A percentile compares a stretch with the other conserved stretches of the same genome.
Evolutionary conservation across 2,329 filamentous ascomycete genomes (phyloP).

Genomic region (Colletotrichum acutatum): DNA sequence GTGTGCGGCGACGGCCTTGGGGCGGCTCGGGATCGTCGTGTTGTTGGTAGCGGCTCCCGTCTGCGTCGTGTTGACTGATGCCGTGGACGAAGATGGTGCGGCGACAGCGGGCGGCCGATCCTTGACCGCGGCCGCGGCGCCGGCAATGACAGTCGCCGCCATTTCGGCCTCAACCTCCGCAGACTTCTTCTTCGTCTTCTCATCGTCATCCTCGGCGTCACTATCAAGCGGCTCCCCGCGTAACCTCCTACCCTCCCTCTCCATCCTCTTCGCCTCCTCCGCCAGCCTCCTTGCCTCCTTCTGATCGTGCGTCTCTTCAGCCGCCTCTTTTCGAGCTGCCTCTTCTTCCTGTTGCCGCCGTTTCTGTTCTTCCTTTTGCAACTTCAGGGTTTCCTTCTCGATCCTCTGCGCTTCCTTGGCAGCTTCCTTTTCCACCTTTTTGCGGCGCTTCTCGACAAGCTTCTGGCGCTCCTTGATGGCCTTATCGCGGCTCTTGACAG

Average conservation of each 20-base stretch:
- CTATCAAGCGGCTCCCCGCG: slow-evolving; percentile 31
- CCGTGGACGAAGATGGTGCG: slow-evolving; percentile 3
- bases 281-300: slow-evolving; percentile 21
- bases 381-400: slow-evolving; percentile 43
- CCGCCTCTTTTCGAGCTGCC: slow-evolving; percentile 2
- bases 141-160: slow-evolving; percentile 11
- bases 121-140: slow-evolving; percentile 8
- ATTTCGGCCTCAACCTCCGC: slow-evolving; percentile 18
- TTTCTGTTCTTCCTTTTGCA: slow-evolving; percentile 45
- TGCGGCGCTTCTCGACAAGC: slow-evolving; percentile 63
- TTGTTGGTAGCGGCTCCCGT: slow-evolving; percentile 26
- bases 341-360: slow-evolving; percentile 42
- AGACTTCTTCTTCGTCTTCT: slow-evolving; percentile 18
- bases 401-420: slow-evolving; percentile 48
- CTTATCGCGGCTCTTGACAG: slow-evolving; percentile 74
- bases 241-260: slow-evolving; percentile 37
- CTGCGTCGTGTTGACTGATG: slow-evolving; percentile 36
- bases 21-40: not conserved
- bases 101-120: slow-evolving; percentile 5
- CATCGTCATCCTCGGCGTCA: slow-evolving; percentile 1
- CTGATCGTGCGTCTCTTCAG: slow-evolving; percentile 34
- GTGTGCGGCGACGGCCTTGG: not conserved
- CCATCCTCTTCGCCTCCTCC: slow-evolving; percentile 33
- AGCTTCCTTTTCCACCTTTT: slow-evolving; percentile 55
- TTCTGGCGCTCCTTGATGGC: slow-evolving; percentile 72